A percentile compares a stretch with the other conserved stretches of the same genome.
Evolutionary conservation across 1,139 yeast genomes (phyloP).

Genomic region (Blastobotrys aristatus): DNA sequence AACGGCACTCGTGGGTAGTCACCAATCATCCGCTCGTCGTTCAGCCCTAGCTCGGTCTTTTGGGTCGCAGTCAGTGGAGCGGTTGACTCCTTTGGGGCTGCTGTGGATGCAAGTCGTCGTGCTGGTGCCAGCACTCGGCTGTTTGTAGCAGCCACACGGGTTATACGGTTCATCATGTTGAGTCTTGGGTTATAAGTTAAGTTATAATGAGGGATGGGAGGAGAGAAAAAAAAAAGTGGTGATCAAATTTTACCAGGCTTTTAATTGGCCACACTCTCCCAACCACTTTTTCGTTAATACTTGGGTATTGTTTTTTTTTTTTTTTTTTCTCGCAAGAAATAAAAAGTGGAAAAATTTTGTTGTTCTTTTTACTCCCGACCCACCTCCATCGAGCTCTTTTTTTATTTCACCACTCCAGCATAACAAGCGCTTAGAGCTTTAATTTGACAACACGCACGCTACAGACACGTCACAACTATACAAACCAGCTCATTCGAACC

Average conservation of each 20-base stretch:
- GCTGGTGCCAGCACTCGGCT: not conserved
- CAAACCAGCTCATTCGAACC: not conserved
- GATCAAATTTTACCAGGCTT: not conserved
- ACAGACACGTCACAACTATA: not conserved
- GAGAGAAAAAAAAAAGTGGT: not conserved
- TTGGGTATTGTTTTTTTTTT: too few relatives aligned
- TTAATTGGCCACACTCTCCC: not conserved
- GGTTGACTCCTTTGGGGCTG: not conserved
- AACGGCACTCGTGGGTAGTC: slow-evolving; percentile 48
- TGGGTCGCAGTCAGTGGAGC: slow-evolving; percentile 12
- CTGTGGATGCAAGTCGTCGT: slow-evolving; percentile 11
- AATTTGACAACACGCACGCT: not conserved
- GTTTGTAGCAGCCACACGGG: not conserved
- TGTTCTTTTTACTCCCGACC: not conserved
- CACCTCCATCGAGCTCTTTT: too few relatives aligned
- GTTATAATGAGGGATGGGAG: not conserved
- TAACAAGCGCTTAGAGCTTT: not conserved
- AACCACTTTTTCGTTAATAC: not conserved
- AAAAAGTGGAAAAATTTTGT: not conserved
- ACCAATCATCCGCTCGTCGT: slow-evolving; percentile 31
- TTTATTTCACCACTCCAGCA: not conserved
- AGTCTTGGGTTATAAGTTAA: not conserved
- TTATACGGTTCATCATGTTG: not conserved
- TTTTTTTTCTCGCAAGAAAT: not conserved
- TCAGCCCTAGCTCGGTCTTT: slow-evolving; percentile 10